phyloP scores from a whole-genome alignment of 108 stramenopile species.

The Skeletonema costatum region DNA sequence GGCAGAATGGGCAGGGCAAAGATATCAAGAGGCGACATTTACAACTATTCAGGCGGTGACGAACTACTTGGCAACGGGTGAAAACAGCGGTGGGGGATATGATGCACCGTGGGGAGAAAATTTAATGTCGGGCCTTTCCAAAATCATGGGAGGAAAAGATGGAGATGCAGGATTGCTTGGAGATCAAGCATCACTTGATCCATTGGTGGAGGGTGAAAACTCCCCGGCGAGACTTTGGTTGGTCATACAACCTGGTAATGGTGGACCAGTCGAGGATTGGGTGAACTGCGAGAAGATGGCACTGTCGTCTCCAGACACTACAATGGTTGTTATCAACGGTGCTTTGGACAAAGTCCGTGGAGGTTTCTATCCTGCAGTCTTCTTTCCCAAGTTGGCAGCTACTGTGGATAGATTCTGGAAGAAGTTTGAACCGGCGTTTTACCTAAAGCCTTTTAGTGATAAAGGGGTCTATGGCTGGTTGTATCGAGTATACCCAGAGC shows the following conservation, averaged over 20 bases:
- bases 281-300: conserved; percentile 75
- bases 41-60: conserved; percentile 83
- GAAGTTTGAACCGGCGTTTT: conserved; percentile 67
- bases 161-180: conserved; percentile 74
- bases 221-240: conserved; percentile 48
- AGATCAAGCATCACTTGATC: conserved; percentile 60
- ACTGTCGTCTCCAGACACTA: not conserved
- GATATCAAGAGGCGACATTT: conserved; percentile 64
- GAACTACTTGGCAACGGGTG: conserved; percentile 30
- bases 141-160: conserved; percentile 57
- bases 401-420: conserved; percentile 75
- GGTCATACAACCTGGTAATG: conserved; percentile 87
- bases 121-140: conserved; percentile 63
- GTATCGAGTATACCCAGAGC: conserved; percentile 78
- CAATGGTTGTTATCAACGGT: conserved; percentile 77
- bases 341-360: conserved; percentile 88
- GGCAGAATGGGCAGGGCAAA: conserved; percentile 69
- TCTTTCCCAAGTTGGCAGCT: conserved; percentile 82
- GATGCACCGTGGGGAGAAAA: conserved; percentile 82
- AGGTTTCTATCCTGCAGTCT: conserved; percentile 76
- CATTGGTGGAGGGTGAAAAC: conserved; percentile 40
- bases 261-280: conserved; percentile 92
- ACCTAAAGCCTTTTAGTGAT: conserved; percentile 74
- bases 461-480: conserved; percentile 66
- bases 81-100: conserved; percentile 27